These are phyloP conservation scores for Jimgerdemannia flammicorona DNA, from an alignment of 192 early-diverging fungal species.

Conservation along the genomic window DNA sequence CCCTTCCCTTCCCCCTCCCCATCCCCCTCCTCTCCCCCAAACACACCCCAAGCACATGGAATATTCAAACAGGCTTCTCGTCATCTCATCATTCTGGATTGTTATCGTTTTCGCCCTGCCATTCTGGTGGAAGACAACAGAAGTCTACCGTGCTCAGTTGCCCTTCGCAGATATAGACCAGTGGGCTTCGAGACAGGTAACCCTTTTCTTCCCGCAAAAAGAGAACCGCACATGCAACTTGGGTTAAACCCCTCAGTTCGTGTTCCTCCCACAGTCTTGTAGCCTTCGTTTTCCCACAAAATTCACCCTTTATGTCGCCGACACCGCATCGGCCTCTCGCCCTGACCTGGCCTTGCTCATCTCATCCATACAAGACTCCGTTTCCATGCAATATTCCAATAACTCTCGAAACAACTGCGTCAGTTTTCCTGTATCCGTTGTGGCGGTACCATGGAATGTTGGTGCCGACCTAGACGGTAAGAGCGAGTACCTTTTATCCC, in stretches of 20 bases:
- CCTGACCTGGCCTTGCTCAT: background rate
- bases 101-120: conserved; percentile 63
- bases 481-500: background rate
- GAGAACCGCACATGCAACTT: background rate
- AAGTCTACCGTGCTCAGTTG: conserved; percentile 72
- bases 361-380: background rate
- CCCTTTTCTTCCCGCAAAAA: background rate
- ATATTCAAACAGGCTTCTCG: conserved; percentile 22
- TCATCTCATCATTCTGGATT: conserved; percentile 47
- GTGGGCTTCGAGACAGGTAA: conserved; percentile 31
- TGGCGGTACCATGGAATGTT: background rate
- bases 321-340: background rate
- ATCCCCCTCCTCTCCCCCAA: background rate
- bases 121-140: conserved; percentile 80
- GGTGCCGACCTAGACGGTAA: background rate
- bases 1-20: background rate
- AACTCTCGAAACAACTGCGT: background rate
- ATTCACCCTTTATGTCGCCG: background rate
- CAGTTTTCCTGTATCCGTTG: background rate
- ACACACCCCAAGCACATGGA: no score
- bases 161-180: conserved; percentile 58
- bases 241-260: no score
- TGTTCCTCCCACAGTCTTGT: background rate
- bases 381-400: background rate
- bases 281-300: background rate